Evolutionary conservation across 192 early-diverging fungal genomes (phyloP).

Genomic region (Coemansia sp.): DNA sequence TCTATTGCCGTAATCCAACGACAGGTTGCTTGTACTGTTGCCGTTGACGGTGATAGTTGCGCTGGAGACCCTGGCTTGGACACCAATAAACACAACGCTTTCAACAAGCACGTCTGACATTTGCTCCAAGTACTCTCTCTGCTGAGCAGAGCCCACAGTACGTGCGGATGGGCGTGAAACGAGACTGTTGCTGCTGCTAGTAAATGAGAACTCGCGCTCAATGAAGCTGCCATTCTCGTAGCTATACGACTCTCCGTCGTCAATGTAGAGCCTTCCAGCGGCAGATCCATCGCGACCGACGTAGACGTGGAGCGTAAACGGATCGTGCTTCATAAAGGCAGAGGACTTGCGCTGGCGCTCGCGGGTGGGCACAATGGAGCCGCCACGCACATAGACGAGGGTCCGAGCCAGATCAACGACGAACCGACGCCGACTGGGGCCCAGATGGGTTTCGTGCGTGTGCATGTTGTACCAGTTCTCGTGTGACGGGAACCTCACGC

Average conservation of each 20-base stretch:
- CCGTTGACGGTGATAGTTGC: not conserved
- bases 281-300: conserved; percentile 69
- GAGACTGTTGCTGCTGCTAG: conserved; percentile 14
- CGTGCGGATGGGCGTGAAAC: conserved; percentile 37
- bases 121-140: not conserved
- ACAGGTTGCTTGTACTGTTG: not conserved
- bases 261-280: conserved; percentile 80
- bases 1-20: not conserved
- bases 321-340: conserved; percentile 78
- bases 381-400: conserved; percentile 84
- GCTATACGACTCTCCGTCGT: conserved; percentile 85
- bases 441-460: conserved; percentile 45
- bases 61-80: not conserved
- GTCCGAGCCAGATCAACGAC: conserved; percentile 67
- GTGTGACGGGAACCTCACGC: conserved; percentile 71
- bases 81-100: not conserved
- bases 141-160: conserved; percentile 14
- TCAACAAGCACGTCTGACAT: not conserved
- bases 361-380: conserved; percentile 79
- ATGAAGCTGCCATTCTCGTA: conserved; percentile 72
- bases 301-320: conserved; percentile 87
- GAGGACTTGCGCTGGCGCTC: conserved; percentile 85
- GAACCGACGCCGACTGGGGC: conserved; percentile 58
- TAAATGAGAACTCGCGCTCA: conserved; percentile 42
- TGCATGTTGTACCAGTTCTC: conserved; percentile 64